Conservation (phyloP, 306 rosid genomes). For the Glycine latifolia region DNA sequence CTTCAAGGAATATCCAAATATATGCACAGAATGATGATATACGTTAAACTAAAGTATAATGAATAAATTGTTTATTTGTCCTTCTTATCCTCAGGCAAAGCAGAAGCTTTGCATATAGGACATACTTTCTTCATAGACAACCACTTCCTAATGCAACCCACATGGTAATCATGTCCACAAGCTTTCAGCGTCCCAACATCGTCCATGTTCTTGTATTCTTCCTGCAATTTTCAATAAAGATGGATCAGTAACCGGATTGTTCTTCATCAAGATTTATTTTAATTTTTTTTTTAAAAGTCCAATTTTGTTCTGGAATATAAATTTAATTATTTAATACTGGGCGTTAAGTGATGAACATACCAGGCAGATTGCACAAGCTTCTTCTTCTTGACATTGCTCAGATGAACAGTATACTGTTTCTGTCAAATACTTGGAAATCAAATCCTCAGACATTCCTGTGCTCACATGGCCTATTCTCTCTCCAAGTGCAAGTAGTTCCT, state of each 20-base stretch:
- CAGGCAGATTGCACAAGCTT: constrained; percentile 67
- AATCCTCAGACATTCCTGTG: constrained; percentile 74
- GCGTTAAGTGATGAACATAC: constrained; percentile 44
- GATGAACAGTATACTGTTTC: constrained; percentile 75
- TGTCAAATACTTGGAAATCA: constrained; percentile 62
- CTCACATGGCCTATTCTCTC: constrained; percentile 76
- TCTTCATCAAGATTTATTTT: too few species aligned
- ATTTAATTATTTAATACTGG: constrained; percentile 28
- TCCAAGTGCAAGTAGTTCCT: constrained; percentile 79
- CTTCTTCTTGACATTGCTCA: constrained; percentile 68
- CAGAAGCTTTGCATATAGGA: constrained; percentile 74
- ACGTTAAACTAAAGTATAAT: background rate
- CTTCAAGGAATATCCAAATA: constrained; percentile 52
- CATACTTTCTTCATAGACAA: constrained; percentile 70
- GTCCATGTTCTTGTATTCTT: constrained; percentile 75
- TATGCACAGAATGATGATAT: constrained; percentile 48
- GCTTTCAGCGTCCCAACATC: constrained; percentile 68
- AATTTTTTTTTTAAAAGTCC: background rate
- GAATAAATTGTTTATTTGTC: constrained; percentile 52
- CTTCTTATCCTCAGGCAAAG: constrained; percentile 52
- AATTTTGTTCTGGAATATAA: background rate
- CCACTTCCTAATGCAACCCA: constrained; percentile 77
- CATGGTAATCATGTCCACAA: constrained; percentile 79
- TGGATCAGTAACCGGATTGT: too few species aligned
- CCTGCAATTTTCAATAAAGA: constrained; percentile 48